Evolutionary conservation across 177 flowering plant species (phyloP), one percentile per base, ranked within the genome.

Genomic region (Vitis hybrid): DNA sequence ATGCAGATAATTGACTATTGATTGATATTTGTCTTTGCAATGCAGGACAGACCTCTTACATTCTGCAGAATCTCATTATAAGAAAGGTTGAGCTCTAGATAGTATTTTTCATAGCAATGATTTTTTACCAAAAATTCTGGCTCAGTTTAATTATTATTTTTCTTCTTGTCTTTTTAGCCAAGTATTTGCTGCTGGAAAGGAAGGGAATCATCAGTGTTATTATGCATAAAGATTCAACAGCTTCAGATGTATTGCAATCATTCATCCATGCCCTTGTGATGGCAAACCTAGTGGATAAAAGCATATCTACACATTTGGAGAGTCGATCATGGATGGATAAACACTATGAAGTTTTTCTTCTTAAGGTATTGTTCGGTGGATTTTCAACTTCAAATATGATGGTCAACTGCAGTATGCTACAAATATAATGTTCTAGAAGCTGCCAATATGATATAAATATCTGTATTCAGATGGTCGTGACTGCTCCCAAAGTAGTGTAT

Each of bases 281-380:
- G 86, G 88, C 87, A 71, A 77, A 75, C 71, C 75, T 81, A 52
- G 18, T 30, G 21, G 82, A 67, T 12, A 75, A 71, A 70, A 70
- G 65, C 53, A 69, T 20, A 51, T 76, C 81, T 41, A 4, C 60
- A 2, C 85, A 90, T 77, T 68, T 68, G 10, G 89, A 92, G 72
- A 88, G 98, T 78, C 84, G 73, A 53, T 56, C 76, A 60, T 96
- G 99, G 99, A 91, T 96, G 89, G 91, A 82, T 72, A 86, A 86
- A 72, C 69, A 92, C 18, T 96, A 91, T 64, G 78, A 77, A 61
- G 76, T 2, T 58, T 90, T 94, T 75, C 21, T 88, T 53, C 70
- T 76, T 52, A 91, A 93, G 97, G 98, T 90, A 83, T 46, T 30
- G 8, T 13, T 17, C 2, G 15, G 10, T 50, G 65, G 52, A 18